Evolutionary conservation across 2,329 filamentous ascomycete species (phyloP).

Genomic region (Ambrosiella beaveri): DNA sequence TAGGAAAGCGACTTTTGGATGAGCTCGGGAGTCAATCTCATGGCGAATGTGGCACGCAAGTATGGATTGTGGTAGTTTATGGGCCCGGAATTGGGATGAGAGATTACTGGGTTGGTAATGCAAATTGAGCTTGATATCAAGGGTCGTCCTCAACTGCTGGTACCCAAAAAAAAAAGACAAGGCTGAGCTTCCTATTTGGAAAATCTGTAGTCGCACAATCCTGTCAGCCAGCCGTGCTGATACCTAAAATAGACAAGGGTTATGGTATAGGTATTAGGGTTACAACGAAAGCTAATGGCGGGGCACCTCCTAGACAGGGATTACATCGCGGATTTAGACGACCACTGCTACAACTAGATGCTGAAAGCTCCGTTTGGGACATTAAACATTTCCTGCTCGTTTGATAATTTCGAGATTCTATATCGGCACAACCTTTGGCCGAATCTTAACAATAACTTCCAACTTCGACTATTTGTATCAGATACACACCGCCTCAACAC

Average conservation of each 20-base stretch:
- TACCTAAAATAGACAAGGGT: not conserved
- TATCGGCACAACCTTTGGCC: too few relatives aligned
- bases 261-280: not conserved
- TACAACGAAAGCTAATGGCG: not conserved
- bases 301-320: not conserved
- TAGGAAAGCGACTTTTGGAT: conserved; percentile 92
- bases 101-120: not conserved
- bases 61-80: not conserved
- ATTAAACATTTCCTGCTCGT: too few relatives aligned
- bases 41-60: conserved; percentile 25
- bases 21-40: conserved; percentile 92
- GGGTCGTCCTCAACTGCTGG: not conserved
- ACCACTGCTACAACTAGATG: too few relatives aligned
- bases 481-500: too few relatives aligned
- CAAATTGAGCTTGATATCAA: not conserved
- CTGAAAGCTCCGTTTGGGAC: too few relatives aligned
- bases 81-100: too few relatives aligned
- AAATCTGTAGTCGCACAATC: not conserved
- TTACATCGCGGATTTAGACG: too few relatives aligned
- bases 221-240: conserved; percentile 1
- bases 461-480: too few relatives aligned
- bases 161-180: conserved; percentile 1
- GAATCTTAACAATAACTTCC: too few relatives aligned
- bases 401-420: too few relatives aligned
- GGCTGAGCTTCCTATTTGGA: conserved; percentile 10